Evolutionary conservation across 176 grass and related monocot species (phyloP).

Genomic region (Bonia amplexicaulis): DNA sequence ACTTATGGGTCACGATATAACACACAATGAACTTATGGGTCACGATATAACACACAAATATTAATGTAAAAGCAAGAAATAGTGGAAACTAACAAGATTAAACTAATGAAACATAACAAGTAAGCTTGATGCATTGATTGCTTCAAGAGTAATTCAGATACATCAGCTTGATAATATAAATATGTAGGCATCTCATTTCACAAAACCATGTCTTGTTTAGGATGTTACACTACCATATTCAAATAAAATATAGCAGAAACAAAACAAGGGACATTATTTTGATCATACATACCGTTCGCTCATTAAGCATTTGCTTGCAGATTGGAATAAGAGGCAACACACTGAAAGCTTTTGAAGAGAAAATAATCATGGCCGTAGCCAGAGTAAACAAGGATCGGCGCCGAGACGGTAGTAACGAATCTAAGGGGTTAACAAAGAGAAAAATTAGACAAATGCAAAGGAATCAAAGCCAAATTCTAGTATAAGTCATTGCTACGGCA

Average conservation of each 20-base stretch:
- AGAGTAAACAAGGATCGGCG: slow-evolving; percentile 84
- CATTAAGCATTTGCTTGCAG: slow-evolving; percentile 70
- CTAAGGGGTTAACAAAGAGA: slow-evolving; percentile 42
- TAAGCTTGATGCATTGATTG: background rate
- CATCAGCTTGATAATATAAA: background rate
- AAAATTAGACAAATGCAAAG: background rate
- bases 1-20: background rate
- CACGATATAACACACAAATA: background rate
- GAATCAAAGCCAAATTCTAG: slow-evolving; percentile 17
- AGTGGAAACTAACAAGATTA: background rate
- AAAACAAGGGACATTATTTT: background rate
- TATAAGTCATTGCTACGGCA: background rate
- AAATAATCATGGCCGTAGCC: slow-evolving; percentile 89
- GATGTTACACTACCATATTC: slow-evolving; percentile 7
- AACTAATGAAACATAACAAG: background rate
- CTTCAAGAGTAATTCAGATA: slow-evolving; percentile 4
- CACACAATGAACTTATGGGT: background rate
- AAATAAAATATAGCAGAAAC: slow-evolving; percentile 21
- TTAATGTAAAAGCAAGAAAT: background rate
- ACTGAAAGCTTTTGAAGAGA: slow-evolving; percentile 89
- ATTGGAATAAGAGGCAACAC: slow-evolving; percentile 78
- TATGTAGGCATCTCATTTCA: slow-evolving; percentile 5
- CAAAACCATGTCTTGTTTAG: slow-evolving; percentile 17
- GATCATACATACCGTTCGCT: slow-evolving; percentile 55
- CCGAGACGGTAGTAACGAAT: slow-evolving; percentile 63